These are phyloP conservation scores for Aspergillus aculeatinus DNA, from an alignment of 2,329 filamentous ascomycete genomes.

Conservation along the genomic window DNA sequence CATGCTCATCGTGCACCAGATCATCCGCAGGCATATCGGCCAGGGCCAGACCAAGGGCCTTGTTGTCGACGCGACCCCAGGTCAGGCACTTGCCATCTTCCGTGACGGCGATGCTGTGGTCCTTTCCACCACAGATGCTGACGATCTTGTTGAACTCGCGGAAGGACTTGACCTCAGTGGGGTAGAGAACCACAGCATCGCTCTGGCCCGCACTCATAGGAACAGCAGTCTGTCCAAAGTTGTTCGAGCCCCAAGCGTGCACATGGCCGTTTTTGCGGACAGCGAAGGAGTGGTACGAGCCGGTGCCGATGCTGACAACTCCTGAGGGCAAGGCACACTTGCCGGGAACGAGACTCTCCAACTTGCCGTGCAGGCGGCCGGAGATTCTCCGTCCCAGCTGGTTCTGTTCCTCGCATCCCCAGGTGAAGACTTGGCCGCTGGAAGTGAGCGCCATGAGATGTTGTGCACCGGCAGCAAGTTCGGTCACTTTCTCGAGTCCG, in stretches of 20 bases:
- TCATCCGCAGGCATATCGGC: slow-evolving; percentile 12
- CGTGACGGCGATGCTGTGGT: slow-evolving; percentile 22
- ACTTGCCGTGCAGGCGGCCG: slow-evolving; percentile 51
- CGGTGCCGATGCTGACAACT: slow-evolving; percentile 42
- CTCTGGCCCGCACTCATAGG: slow-evolving; percentile 60
- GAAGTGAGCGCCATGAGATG: slow-evolving; percentile 68
- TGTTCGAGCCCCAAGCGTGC: slow-evolving; percentile 78
- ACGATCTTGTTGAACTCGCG: slow-evolving; percentile 8
- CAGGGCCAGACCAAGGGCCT: slow-evolving; percentile 15
- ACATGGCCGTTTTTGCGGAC: slow-evolving; percentile 40
- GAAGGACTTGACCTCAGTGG: slow-evolving; percentile 12
- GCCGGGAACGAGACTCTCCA: slow-evolving; percentile 50
- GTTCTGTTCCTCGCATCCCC: slow-evolving; percentile 72
- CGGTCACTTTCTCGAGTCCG: slow-evolving; percentile 63
- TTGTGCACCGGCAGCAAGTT: slow-evolving; percentile 67
- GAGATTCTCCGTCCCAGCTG: slow-evolving; percentile 64
- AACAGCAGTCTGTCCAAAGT: slow-evolving; percentile 71
- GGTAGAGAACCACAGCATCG: slow-evolving; percentile 26
- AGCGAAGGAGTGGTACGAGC: slow-evolving; percentile 48
- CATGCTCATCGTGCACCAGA: slow-evolving; percentile 11
- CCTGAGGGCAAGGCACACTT: slow-evolving; percentile 53
- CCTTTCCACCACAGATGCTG: slow-evolving; percentile 17
- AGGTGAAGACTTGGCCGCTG: slow-evolving; percentile 65
- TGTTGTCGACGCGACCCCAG: slow-evolving; percentile 23
- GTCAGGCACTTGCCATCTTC: slow-evolving; percentile 17